Conservation (phyloP, 2,329 filamentous ascomycete genomes). For the Paecilomyces dactylethromorphus region DNA sequence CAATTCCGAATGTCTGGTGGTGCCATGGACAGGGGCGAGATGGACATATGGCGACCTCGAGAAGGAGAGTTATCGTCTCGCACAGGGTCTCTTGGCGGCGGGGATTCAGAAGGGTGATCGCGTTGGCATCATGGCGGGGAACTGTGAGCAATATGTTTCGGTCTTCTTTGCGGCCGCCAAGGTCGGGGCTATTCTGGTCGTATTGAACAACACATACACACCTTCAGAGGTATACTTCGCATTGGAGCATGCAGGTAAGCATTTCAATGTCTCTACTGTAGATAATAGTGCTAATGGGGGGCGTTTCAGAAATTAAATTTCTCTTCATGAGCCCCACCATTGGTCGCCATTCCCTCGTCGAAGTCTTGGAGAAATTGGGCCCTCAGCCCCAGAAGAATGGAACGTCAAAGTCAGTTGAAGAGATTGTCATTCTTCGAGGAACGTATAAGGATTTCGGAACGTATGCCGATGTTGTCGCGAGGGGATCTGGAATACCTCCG, state of each 20-base stretch:
- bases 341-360: constrained; percentile 57
- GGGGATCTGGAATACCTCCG: constrained; percentile 44
- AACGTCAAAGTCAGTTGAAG: constrained; percentile 34
- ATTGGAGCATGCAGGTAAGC: constrained; percentile 60
- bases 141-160: constrained; percentile 53
- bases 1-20: constrained; percentile 61
- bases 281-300: neutral
- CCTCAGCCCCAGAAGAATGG: constrained; percentile 9
- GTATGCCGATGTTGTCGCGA: constrained; percentile 53
- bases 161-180: constrained; percentile 67
- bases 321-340: constrained; percentile 68
- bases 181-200: constrained; percentile 63
- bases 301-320: constrained; percentile 32
- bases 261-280: neutral
- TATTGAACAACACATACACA: constrained; percentile 78
- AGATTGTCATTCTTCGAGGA: constrained; percentile 57
- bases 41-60: constrained; percentile 65
- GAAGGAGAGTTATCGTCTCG: constrained; percentile 55
- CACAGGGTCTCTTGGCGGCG: constrained; percentile 60
- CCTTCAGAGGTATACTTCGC: constrained; percentile 65
- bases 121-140: constrained; percentile 63
- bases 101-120: constrained; percentile 28
- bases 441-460: constrained; percentile 49
- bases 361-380: constrained; percentile 51
- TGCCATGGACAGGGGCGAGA: constrained; percentile 67